Conservation (phyloP, 257 asterid genomes). For the Misopates orontium region DNA sequence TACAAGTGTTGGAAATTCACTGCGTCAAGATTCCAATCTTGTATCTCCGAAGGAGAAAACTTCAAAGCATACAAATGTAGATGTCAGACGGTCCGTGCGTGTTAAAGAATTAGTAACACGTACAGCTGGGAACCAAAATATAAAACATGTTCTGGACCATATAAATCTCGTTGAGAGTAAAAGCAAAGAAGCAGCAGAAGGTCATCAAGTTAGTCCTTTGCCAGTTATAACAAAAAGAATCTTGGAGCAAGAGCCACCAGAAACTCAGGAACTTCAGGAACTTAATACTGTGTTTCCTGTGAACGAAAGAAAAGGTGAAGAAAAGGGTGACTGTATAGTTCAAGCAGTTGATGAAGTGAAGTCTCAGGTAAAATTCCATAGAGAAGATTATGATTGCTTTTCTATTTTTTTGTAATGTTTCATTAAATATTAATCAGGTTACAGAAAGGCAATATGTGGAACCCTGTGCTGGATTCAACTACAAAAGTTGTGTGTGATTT, state of each 20-base stretch:
- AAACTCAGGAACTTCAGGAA: conserved; percentile 14
- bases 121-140: too few relatives aligned
- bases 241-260: neutral
- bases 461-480: too few relatives aligned
- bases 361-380: conserved; percentile 29
- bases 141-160: neutral
- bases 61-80: neutral
- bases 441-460: neutral
- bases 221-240: neutral
- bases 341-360: conserved; percentile 33
- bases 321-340: conserved; percentile 41
- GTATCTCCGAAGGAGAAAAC: neutral
- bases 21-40: neutral
- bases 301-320: conserved; percentile 29
- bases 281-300: conserved; percentile 4
- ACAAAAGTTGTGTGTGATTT: too few relatives aligned
- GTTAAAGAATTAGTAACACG: neutral
- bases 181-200: neutral
- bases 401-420: neutral
- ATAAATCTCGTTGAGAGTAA: conserved; percentile 1
- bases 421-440: conserved; percentile 28
- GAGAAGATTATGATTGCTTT: neutral
- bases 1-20: neutral
- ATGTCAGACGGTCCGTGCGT: conserved; percentile 2
- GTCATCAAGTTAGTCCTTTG: neutral